phyloP scores from a whole-genome alignment of 768 basidiomycete genomes.

The Boletus sp. region DNA sequence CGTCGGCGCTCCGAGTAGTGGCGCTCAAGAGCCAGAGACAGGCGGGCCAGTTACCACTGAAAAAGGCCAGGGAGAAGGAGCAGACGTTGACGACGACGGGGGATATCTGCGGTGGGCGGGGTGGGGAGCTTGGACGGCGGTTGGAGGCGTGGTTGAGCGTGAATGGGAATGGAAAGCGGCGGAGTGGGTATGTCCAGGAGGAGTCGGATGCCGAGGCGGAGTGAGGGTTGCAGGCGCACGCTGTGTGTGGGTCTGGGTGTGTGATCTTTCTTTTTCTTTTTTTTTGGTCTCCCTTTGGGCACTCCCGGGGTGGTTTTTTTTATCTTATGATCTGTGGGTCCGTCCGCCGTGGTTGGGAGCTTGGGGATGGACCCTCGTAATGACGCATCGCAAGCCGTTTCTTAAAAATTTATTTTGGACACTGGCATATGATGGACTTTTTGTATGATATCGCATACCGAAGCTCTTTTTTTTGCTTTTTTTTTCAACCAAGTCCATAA shows the following conservation, averaged over 20 bases:
- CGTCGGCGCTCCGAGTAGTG: conserved; percentile 22
- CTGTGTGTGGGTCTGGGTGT: conserved; percentile 1
- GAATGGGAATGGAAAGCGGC: conserved; percentile 20
- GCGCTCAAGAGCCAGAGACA: conserved; percentile 34
- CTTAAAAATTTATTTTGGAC: not conserved
- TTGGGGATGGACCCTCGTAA: not conserved
- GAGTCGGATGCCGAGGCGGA: conserved; percentile 6
- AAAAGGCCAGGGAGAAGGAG: conserved; percentile 63
- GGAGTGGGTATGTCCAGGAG: conserved; percentile 10
- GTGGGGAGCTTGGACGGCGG: conserved; percentile 71
- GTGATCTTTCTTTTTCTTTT: not conserved
- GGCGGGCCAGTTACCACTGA: conserved; percentile 48
- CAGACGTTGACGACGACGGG: conserved; percentile 68
- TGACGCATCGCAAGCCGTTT: not conserved
- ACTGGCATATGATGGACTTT: not conserved
- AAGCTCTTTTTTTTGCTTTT: not conserved
- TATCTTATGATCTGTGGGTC: conserved; percentile 1
- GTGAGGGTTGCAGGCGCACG: conserved; percentile 13
- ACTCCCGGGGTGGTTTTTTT: too few relatives aligned
- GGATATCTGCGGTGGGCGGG: conserved; percentile 75
- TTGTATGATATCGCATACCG: not conserved
- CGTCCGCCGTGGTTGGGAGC: not conserved
- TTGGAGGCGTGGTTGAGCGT: conserved; percentile 72
- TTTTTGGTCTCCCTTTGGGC: too few relatives aligned
- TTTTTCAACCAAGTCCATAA: too few relatives aligned